Evolutionary conservation across 2,329 filamentous ascomycete genomes (phyloP), one percentile per base, ranked within the genome.

Genomic region (Fusarium ambrosium): DNA sequence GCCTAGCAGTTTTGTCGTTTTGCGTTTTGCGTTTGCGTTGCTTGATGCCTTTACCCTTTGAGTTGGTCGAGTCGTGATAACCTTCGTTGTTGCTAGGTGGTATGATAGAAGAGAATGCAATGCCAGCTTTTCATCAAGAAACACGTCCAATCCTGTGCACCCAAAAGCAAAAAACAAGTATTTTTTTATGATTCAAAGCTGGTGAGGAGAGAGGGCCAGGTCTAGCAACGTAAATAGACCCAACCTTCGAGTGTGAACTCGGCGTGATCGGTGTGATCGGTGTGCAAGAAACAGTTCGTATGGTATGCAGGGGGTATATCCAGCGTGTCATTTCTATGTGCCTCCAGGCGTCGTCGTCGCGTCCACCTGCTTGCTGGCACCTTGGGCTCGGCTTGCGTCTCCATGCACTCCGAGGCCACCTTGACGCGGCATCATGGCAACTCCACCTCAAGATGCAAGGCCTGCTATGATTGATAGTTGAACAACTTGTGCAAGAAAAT

Each of bases 301-400:
- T 78, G 77, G 73, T 79, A 78, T 78, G 77, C 72, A 77, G 74
- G 77, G 48, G 77, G 77, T 79, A 79, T 79, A 79, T 79, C 77
- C 77, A 79, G 77, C 77, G 75, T 79, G 69, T 79, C 77, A 77
- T 79, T 76, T 79, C 77, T 79, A 79, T 78, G 77, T 78, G 77
- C 75, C 71, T 69, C 69, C 62, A 75, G 75, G 77, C 77, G 70
- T 77, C 67, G 69, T 75, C 55, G 65, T 76, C 63, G 72, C 66
- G 51, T 74, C 72, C 55, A 70, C 77, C 77, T 75, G 69, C 72
- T 71, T 75, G 69, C 70, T 71, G 59, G 75, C 77, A 78, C 77
- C 59, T 73, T 69, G 51, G 62, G 60, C 55, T 72, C 68, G 69
- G 65, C 51, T 71, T 68, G 74, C 74, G 68, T 70, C 71, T 71